A percentile compares a stretch with the other conserved stretches of the same genome.
Evolutionary conservation across 768 basidiomycete species (phyloP).

Genomic region (Gymnopilus dilepis): DNA sequence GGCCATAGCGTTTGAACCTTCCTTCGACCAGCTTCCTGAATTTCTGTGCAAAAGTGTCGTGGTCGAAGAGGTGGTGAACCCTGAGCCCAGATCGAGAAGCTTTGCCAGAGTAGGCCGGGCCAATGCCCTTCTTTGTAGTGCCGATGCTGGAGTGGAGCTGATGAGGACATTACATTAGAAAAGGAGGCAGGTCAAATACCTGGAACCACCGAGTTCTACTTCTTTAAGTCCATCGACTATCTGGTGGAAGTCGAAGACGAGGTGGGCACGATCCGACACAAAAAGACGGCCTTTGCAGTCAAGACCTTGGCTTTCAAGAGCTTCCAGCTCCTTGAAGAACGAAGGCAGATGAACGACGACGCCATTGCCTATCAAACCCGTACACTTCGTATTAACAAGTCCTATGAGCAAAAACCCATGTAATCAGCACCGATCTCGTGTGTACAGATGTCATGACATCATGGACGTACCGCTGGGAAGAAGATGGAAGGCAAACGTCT

Average conservation of each 20-base stretch:
- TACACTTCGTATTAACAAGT: slow-evolving; percentile 84
- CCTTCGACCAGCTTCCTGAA: slow-evolving; percentile 97
- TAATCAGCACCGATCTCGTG: slow-evolving; percentile 14
- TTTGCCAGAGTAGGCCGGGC: slow-evolving; percentile 97
- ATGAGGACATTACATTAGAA: slow-evolving; percentile 1
- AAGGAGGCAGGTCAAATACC: slow-evolving; percentile 42
- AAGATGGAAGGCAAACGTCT: slow-evolving; percentile 93
- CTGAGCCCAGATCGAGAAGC: slow-evolving; percentile 95
- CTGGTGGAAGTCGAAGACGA: slow-evolving; percentile 99
- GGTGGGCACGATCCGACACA: slow-evolving; percentile 94
- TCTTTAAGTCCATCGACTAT: slow-evolving; percentile 99
- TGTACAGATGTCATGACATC: neutral
- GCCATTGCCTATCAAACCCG: slow-evolving; percentile 89
- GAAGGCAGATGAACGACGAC: slow-evolving; percentile 97
- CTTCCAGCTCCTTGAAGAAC: slow-evolving; percentile 92
- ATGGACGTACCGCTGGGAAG: slow-evolving; percentile 80
- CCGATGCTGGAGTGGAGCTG: slow-evolving; percentile 69
- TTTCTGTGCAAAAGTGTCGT: slow-evolving; percentile 82
- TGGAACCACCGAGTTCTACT: slow-evolving; percentile 91
- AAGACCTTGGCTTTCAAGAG: slow-evolving; percentile 83
- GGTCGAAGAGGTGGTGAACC: slow-evolving; percentile 95
- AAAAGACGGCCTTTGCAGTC: slow-evolving; percentile 85
- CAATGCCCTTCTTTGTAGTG: slow-evolving; percentile 97
- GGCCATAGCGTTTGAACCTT: slow-evolving; percentile 95
- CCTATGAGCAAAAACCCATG: slow-evolving; percentile 46